Conservation (phyloP, 257 asterid genomes). For the Scutellaria baicalensis region DNA sequence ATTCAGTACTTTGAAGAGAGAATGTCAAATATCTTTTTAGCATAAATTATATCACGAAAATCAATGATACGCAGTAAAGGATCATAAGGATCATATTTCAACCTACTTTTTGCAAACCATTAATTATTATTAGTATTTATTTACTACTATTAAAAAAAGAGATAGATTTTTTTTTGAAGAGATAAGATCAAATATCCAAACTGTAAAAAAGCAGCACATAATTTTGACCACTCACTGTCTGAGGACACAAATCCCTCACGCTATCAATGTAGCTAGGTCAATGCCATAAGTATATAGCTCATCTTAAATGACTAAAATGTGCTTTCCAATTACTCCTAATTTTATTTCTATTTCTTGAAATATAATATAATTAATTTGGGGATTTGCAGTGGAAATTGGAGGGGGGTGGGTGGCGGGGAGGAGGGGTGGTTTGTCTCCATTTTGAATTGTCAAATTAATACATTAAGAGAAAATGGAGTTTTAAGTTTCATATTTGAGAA, state of each 20-base stretch:
- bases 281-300: neutral
- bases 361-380: too few species aligned
- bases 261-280: slow-evolving; percentile 10
- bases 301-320: neutral
- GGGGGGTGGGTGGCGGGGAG: too few species aligned
- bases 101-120: neutral
- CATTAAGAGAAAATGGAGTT: too few species aligned
- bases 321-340: neutral
- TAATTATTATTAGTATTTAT: neutral
- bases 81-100: neutral
- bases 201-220: neutral
- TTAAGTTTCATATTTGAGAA: too few species aligned
- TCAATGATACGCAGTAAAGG: too few species aligned
- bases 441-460: too few species aligned
- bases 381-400: too few species aligned
- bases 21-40: too few species aligned
- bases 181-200: slow-evolving; percentile 4
- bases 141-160: neutral
- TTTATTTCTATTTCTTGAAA: neutral
- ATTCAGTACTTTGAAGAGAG: too few species aligned
- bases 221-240: slow-evolving; percentile 17
- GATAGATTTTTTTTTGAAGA: too few species aligned
- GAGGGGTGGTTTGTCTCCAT: too few species aligned
- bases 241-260: slow-evolving; percentile 15
- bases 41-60: too few species aligned